Percentiles rank a stretch among this genome's conserved stretches.
Conservation (phyloP, 495 filamentous ascomycete species). For the Lasiosphaeria ovina region DNA sequence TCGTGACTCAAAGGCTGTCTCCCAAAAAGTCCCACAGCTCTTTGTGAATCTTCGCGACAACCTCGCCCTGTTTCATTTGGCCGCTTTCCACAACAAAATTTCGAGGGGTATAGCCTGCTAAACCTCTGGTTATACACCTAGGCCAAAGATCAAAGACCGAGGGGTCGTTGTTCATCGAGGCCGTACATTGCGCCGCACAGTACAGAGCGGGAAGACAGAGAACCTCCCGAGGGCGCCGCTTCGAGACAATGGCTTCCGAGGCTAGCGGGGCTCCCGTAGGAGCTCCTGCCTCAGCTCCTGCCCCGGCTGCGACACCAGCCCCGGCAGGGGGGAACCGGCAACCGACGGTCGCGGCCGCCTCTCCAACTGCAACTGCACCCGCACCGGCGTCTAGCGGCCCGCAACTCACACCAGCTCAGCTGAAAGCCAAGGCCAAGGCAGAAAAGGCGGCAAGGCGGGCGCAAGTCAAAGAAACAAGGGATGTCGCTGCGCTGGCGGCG, state of each 20-base stretch:
- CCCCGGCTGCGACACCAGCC: not conserved
- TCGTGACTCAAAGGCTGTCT: slow-evolving; percentile 7
- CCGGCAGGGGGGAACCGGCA: too few relatives aligned
- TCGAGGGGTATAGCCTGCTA: too few relatives aligned
- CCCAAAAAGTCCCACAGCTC: not conserved
- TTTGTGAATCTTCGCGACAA: not conserved
- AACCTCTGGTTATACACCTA: too few relatives aligned
- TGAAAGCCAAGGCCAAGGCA: slow-evolving; percentile 75
- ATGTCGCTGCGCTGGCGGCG: slow-evolving; percentile 18
- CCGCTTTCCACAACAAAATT: too few relatives aligned
- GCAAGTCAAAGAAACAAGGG: slow-evolving; percentile 53
- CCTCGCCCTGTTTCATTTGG: not conserved
- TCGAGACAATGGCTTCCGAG: slow-evolving; percentile 27
- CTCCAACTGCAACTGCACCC: slow-evolving; percentile 12
- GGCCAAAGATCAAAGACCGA: too few relatives aligned
- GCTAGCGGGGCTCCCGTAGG: slow-evolving; percentile 16
- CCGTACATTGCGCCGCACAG: not conserved
- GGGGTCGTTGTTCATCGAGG: too few relatives aligned
- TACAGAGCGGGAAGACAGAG: too few relatives aligned
- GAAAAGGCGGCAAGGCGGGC: slow-evolving; percentile 75
- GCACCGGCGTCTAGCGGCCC: slow-evolving; percentile 16
- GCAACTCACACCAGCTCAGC: slow-evolving; percentile 61
- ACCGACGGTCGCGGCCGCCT: too few relatives aligned
- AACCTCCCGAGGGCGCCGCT: not conserved
- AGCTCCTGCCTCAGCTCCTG: slow-evolving; percentile 9